phyloP scores from a whole-genome alignment of 257 asterid genomes.

The Cinchona pubescens region DNA sequence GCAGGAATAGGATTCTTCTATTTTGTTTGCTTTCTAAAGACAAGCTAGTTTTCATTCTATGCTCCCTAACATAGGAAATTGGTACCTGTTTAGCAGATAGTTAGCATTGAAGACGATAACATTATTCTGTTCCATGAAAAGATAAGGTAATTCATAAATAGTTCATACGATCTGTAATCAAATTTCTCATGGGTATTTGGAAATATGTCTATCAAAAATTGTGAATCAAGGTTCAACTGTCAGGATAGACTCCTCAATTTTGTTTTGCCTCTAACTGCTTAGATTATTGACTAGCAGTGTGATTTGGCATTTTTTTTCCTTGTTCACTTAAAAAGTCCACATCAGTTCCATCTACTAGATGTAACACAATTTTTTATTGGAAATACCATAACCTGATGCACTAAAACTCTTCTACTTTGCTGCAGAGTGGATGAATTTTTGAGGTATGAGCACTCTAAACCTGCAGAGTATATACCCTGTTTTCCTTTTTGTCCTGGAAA shows the following conservation, averaged over 20 bases:
- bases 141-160: slow-evolving; percentile 55
- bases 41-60: neutral
- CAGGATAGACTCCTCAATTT: neutral
- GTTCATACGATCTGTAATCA: neutral
- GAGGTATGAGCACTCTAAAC: slow-evolving; percentile 49
- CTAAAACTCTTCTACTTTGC: slow-evolving; percentile 22
- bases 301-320: no score
- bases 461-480: slow-evolving; percentile 2
- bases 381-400: neutral
- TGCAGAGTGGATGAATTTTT: slow-evolving; percentile 86
- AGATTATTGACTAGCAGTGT: neutral
- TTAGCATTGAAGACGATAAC: slow-evolving; percentile 71
- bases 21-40: neutral
- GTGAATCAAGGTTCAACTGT: neutral
- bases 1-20: slow-evolving; percentile 8
- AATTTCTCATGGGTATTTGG: neutral
- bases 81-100: slow-evolving; percentile 50
- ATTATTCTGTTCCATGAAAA: slow-evolving; percentile 71
- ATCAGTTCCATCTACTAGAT: neutral
- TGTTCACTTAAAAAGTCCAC: neutral
- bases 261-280: neutral
- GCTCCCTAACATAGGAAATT: slow-evolving; percentile 3
- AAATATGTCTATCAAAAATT: neutral
- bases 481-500: slow-evolving; percentile 16
- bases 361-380: neutral